A percentile compares a stretch with the other conserved stretches of the same genome.
Conservation (phyloP, 2,329 filamentous ascomycete species). For the Aspergillus sp. region DNA sequence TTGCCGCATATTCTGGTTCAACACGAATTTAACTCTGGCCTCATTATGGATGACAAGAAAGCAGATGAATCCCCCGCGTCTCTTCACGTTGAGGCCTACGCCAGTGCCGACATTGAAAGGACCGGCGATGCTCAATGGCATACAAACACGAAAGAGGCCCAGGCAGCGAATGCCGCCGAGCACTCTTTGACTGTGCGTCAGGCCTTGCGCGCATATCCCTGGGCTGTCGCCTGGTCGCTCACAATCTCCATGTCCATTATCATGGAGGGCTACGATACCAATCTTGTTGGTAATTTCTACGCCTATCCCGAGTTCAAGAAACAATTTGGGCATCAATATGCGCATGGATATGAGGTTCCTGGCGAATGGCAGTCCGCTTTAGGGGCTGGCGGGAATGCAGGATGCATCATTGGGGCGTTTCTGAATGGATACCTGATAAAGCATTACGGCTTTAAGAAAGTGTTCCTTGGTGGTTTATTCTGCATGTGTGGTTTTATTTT, state of each 20-base stretch:
- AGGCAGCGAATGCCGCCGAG: constrained; percentile 10
- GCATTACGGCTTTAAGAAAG: constrained; percentile 14
- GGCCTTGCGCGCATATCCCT: constrained; percentile 20
- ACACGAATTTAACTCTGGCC: no score
- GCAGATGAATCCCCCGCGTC: background rate
- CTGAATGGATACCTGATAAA: constrained; percentile 67
- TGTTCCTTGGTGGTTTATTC: constrained; percentile 53
- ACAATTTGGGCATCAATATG: constrained; percentile 28
- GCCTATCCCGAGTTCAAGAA: constrained; percentile 47
- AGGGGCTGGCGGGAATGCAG: constrained; percentile 58
- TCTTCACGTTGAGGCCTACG: background rate
- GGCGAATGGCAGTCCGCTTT: constrained; percentile 60
- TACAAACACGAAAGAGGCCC: constrained; percentile 2
- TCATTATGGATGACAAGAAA: background rate
- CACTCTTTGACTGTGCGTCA: constrained; percentile 14
- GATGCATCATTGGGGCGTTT: constrained; percentile 66
- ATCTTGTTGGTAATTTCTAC: constrained; percentile 50
- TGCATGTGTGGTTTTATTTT: constrained; percentile 59
- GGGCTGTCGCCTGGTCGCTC: constrained; percentile 35
- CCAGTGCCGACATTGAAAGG: background rate
- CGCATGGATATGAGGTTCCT: constrained; percentile 45
- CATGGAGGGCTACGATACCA: constrained; percentile 56
- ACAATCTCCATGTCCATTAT: constrained; percentile 49
- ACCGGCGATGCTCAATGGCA: background rate
- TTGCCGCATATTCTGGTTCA: background rate